Evolutionary conservation across 495 filamentous ascomycete genomes (phyloP).

Genomic region (Penicillium tannophilum): DNA sequence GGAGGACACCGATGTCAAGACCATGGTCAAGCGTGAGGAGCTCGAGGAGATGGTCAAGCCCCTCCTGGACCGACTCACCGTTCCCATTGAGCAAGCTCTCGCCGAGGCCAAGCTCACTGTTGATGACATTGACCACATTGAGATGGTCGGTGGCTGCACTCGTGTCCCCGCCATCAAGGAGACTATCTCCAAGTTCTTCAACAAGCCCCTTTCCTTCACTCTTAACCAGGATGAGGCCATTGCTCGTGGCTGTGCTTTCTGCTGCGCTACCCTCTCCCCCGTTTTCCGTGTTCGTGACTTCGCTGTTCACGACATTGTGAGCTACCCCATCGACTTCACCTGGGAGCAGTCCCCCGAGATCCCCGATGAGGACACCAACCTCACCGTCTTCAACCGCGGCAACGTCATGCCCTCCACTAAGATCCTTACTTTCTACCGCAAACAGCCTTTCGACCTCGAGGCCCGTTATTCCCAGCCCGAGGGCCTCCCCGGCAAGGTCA

Average conservation of each 20-base stretch:
- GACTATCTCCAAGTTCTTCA: conserved; percentile 85
- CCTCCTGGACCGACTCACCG: conserved; percentile 70
- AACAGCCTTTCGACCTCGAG: conserved; percentile 96
- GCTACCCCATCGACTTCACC: conserved; percentile 98
- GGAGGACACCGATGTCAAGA: conserved; percentile 91
- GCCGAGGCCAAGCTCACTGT: conserved; percentile 84
- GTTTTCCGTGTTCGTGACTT: conserved; percentile 99
- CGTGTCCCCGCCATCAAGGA: conserved; percentile 95
- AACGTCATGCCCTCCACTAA: conserved; percentile 98
- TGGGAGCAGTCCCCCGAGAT: conserved; percentile 99
- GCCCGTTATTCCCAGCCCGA: conserved; percentile 90
- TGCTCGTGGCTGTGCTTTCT: conserved; percentile 94
- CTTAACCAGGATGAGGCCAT: conserved; percentile 98
- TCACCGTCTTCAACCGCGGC: conserved; percentile 96
- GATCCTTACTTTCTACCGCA: conserved; percentile 99
- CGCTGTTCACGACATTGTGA: conserved; percentile 93
- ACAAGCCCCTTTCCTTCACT: conserved; percentile 90
- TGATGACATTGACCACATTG: conserved; percentile 92
- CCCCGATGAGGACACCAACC: conserved; percentile 95
- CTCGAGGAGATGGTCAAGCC: conserved; percentile 89
- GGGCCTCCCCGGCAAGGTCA: conserved; percentile 83
- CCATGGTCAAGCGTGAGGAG: conserved; percentile 91
- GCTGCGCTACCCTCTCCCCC: conserved; percentile 95
- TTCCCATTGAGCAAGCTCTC: conserved; percentile 85
- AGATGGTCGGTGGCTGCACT: conserved; percentile 93